phyloP scores from a whole-genome alignment of 176 grass and related monocot species.

The Puccinellia tenuiflora region DNA sequence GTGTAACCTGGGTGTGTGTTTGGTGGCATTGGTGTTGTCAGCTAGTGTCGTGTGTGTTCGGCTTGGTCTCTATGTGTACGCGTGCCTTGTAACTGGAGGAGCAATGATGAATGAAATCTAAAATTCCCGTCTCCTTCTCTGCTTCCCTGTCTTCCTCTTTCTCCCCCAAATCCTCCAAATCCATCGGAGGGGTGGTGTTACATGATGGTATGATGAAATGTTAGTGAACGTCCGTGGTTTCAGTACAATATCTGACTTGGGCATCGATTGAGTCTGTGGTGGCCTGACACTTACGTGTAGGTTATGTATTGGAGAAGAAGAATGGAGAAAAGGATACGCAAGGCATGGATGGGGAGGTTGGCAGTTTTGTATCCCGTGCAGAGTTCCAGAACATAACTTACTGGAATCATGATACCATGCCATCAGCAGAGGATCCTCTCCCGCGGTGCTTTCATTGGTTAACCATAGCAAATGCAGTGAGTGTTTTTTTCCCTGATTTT shows the following conservation, averaged over 20 bases:
- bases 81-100: too few species aligned
- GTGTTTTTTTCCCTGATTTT: slow-evolving; percentile 5
- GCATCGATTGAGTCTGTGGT: slow-evolving; percentile 3
- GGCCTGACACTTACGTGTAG: slow-evolving; percentile 32
- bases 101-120: too few species aligned
- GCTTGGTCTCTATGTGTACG: too few species aligned
- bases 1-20: too few species aligned
- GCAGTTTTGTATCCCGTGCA: slow-evolving; percentile 51
- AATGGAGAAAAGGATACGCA: slow-evolving; percentile 31
- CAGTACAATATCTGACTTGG: neutral
- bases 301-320: slow-evolving; percentile 75
- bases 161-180: too few species aligned
- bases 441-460: slow-evolving; percentile 80
- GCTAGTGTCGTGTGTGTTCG: too few species aligned
- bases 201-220: neutral
- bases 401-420: slow-evolving; percentile 86
- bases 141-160: too few species aligned
- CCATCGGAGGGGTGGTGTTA: too few species aligned
- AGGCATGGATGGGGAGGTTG: slow-evolving; percentile 38
- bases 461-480: slow-evolving; percentile 71
- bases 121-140: too few species aligned
- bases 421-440: slow-evolving; percentile 81
- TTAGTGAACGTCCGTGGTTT: slow-evolving; percentile 1
- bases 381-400: slow-evolving; percentile 80
- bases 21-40: too few species aligned